Base-by-base conservation (phyloP, 768 basidiomycete species). In the Floccularia luteovirens region DNA sequence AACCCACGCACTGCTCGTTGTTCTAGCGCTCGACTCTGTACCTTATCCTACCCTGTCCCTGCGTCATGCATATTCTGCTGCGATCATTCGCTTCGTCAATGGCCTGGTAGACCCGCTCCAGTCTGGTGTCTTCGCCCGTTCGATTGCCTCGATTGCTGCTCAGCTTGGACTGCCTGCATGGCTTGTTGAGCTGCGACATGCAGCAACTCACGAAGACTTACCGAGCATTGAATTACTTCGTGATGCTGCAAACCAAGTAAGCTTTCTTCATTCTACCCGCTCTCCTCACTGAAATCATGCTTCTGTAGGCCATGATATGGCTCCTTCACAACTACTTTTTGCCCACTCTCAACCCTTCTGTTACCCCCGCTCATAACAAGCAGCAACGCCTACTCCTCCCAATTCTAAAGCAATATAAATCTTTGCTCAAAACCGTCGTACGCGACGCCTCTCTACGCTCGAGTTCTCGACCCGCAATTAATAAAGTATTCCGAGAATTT, bases 61-160 rank as follows among this genome's bases (percentile, higher is more conserved):
- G 39, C 75, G 93, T 14, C 83, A 92, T 50, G 75, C 74, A 44
- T 91, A 90, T 58, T 79, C 89, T 6, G 67, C 83, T 19, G 80
- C 90, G 1, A 66, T 96, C 43, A 83, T 93, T 43, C 70, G 94
- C 23, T 77, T 98, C 48, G 88, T 98, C 48, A 99, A 98, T 51
- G 89, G 91, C 1, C 72, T 98, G 25, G 94, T 97, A 5, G 96
- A 99, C 53, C 91, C 93, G 11, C 67, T 96, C 8, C 96, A 99
- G 53, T 72, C 78, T 7, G 90, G 92, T 5, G 74, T 76, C 14
- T 98, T 87, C 54, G 94, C 96, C 2, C 72, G 92, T 16, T 84
- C 96, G 2, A 97, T 98, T 49, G 78, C 86, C 0, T 78, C 84
- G 28, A 87, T 99, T 45, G 91, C 94, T 1, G 66, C 71, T 2